Percentiles rank a stretch among this genome's conserved stretches.
Conservation (phyloP, 371 early-diverging fungal genomes). For the Mucor mucedo region DNA sequence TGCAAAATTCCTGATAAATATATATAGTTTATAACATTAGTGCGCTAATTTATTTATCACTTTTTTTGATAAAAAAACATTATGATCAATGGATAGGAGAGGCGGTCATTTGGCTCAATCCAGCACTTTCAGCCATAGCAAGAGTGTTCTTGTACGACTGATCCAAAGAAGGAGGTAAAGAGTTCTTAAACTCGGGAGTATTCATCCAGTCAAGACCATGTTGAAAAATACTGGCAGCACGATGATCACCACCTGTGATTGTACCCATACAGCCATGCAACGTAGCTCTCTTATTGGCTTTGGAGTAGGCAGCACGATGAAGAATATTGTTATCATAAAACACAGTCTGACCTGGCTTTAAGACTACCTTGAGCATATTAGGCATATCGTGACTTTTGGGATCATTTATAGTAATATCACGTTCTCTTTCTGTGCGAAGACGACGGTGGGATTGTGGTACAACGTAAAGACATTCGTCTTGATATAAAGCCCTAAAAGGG, state of each 20-base stretch:
- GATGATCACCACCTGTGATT: constrained; percentile 57
- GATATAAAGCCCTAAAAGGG: constrained; percentile 49
- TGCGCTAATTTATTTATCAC: too few relatives aligned
- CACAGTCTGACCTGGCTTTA: constrained; percentile 62
- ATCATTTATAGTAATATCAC: constrained; percentile 54
- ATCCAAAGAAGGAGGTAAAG: constrained; percentile 44
- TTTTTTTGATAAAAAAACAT: neutral
- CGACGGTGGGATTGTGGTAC: constrained; percentile 58
- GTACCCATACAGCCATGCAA: constrained; percentile 65
- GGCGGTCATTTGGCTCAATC: constrained; percentile 31
- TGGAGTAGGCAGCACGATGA: constrained; percentile 58
- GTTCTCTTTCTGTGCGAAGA: constrained; percentile 50
- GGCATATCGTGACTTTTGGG: constrained; percentile 59
- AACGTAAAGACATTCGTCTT: constrained; percentile 56
- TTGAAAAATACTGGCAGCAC: constrained; percentile 58
- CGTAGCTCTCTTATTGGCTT: constrained; percentile 51
- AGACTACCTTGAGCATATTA: constrained; percentile 41
- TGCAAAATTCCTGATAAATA: too few relatives aligned
- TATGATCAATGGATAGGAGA: constrained; percentile 40
- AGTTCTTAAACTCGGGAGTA: constrained; percentile 39
- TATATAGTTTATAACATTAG: too few relatives aligned
- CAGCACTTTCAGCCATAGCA: constrained; percentile 46
- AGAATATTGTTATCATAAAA: constrained; percentile 65
- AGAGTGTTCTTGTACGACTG: constrained; percentile 47
- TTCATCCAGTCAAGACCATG: constrained; percentile 62